Percentiles rank a stretch among this genome's conserved stretches.
Conservation (phyloP, 345 rosid species). For the Excoecaria agallocha region DNA sequence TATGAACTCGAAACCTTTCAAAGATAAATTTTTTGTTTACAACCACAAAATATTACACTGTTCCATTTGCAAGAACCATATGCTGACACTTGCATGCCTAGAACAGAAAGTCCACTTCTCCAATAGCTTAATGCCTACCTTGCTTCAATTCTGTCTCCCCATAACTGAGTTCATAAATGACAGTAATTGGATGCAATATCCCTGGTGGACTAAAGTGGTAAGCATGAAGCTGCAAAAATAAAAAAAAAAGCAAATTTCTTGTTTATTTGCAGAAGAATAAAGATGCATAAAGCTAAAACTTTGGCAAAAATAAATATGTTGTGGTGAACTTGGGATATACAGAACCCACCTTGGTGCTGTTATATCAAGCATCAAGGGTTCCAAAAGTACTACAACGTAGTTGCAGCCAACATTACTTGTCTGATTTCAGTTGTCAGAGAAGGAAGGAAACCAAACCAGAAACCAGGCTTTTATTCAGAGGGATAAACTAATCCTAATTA, state of each 20-base stretch:
- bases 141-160: conserved; percentile 92
- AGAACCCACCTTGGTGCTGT: not conserved
- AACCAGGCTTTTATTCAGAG: not conserved
- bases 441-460: not conserved
- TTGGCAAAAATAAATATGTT: not conserved
- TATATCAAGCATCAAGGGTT: not conserved
- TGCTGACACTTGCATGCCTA: not conserved
- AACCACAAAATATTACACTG: not conserved
- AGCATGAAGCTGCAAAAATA: conserved; percentile 54
- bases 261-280: conserved; percentile 14
- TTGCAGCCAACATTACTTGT: not conserved
- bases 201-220: conserved; percentile 79
- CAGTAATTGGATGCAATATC: conserved; percentile 69
- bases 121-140: conserved; percentile 39
- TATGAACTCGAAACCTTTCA: not conserved
- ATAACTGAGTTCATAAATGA: conserved; percentile 78
- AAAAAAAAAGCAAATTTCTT: conserved; percentile 10
- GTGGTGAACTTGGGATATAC: not conserved
- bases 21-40: not conserved
- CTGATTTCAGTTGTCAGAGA: not conserved
- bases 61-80: not conserved
- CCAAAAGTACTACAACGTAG: not conserved
- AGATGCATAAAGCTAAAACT: not conserved
- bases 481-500: not conserved
- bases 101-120: conserved; percentile 4